Evolutionary conservation across 2,329 filamentous ascomycete species (phyloP).

Genomic region (Fusarium nelsonii): DNA sequence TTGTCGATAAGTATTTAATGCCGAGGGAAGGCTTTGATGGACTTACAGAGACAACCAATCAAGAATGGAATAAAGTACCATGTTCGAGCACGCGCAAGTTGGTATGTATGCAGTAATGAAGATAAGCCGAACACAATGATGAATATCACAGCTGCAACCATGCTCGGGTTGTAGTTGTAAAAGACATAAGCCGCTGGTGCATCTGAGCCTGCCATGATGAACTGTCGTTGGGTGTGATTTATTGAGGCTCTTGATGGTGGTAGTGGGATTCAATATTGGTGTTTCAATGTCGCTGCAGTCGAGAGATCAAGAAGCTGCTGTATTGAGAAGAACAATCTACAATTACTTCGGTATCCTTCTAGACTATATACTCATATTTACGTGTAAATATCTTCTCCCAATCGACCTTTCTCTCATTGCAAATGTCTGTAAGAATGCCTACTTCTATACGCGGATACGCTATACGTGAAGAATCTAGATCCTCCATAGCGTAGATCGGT

Average conservation of each 20-base stretch:
- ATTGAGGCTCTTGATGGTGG: slow-evolving; percentile 8
- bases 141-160: slow-evolving; percentile 58
- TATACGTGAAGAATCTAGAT: slow-evolving; percentile 14
- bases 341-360: neutral
- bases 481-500: neutral
- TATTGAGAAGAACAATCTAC: neutral
- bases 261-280: neutral
- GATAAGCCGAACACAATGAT: slow-evolving; percentile 56
- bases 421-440: neutral
- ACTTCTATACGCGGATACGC: slow-evolving; percentile 35
- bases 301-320: neutral
- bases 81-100: slow-evolving; percentile 56
- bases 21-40: too few species aligned
- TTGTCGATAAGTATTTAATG: neutral
- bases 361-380: slow-evolving; percentile 36
- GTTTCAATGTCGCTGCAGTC: neutral
- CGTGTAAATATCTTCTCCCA: slow-evolving; percentile 3
- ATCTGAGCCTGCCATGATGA: slow-evolving; percentile 35
- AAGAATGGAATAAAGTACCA: slow-evolving; percentile 67
- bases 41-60: slow-evolving; percentile 65
- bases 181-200: slow-evolving; percentile 35
- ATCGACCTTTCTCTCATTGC: neutral
- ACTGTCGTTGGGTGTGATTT: neutral
- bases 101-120: slow-evolving; percentile 55
- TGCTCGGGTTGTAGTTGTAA: slow-evolving; percentile 63